Base-by-base conservation (phyloP, 495 filamentous ascomycete genomes). In the Daldinia vernicosa region DNA sequence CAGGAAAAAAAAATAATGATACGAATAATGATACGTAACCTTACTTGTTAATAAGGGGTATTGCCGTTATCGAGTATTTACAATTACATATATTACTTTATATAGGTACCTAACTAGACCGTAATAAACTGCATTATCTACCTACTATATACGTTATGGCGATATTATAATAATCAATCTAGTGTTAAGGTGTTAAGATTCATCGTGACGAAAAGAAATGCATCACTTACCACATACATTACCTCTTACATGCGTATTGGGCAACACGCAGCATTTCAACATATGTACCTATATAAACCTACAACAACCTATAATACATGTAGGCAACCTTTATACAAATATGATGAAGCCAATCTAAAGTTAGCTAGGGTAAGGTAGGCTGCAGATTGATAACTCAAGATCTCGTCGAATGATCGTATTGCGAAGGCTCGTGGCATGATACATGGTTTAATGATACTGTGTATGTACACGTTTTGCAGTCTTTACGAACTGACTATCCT, bases 1-100 rank as follows among this genome's bases (percentile, higher is more conserved):
- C 50, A 14, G 39, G 60, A 56, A 22, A n/a, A 52, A 43, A 63
- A 64, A n/a, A 65, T 39, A 35, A 55, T 56, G 24, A 63, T 66
- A 66, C 54, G 33, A n/a, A 65, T 39, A 35, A 55, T 56, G 24
- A 63, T 66, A 66, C 54, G 33, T 45, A 63, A 53, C 66, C 32
- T 53, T 7, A 14, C 51, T 58, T n/a, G 40, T 19, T 26, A 66
- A 66, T 30, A 45, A n/a, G 54, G 33, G 63, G 4, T 26, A 47
- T 59, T 57, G 40, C 8, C 43, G 37, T 32, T 66, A 66, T 66
- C 54, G 54, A 58, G 40, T 66, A 58, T 37, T 64, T 14, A 19
- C 17, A 7, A 3, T 3, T 19, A 19, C 17, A 8, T 30, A 11
- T 26, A 35, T 45, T 32, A 45, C 22, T 52, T 19, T 27, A 51